Percentiles rank a stretch among this genome's conserved stretches.
Conservation (phyloP, 2,329 filamentous ascomycete genomes). For the Fusarium sp. region DNA sequence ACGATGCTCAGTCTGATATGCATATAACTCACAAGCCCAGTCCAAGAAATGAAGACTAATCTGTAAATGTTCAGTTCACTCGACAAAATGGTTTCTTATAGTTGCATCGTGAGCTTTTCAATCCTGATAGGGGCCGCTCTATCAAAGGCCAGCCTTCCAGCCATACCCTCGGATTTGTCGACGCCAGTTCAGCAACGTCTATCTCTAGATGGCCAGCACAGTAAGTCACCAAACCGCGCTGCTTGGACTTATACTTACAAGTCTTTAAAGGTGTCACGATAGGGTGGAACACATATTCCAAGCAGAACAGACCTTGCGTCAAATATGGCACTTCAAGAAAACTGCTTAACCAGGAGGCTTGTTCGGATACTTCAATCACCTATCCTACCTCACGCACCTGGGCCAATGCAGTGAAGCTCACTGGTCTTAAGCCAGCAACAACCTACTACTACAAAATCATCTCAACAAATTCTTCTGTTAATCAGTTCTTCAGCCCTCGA, state of each 20-base stretch:
- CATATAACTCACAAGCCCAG: background rate
- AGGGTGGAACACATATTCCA: conserved; percentile 27
- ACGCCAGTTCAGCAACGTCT: conserved; percentile 25
- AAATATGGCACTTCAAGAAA: conserved; percentile 16
- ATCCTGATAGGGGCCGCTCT: background rate
- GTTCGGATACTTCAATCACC: conserved; percentile 14
- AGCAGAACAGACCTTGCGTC: conserved; percentile 16
- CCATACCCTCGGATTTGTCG: conserved; percentile 16
- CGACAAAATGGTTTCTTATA: background rate
- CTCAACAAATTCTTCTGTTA: background rate
- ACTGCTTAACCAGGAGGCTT: conserved; percentile 12
- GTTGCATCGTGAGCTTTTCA: background rate
- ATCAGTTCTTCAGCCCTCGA: conserved; percentile 21
- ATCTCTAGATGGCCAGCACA: conserved; percentile 9
- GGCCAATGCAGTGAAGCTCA: conserved; percentile 13
- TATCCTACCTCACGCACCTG: conserved; percentile 30
- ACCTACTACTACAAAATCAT: conserved; percentile 25
- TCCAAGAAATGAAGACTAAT: too few relatives aligned
- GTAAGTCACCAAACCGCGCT: background rate
- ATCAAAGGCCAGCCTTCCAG: conserved; percentile 10
- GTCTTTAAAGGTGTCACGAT: conserved; percentile 6
- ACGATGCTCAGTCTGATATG: background rate
- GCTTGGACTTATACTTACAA: accelerated
- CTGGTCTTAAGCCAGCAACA: conserved; percentile 7
- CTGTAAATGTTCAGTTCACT: background rate